Base-by-base conservation (phyloP, 371 early-diverging fungal genomes). In the Coemansia sp. region DNA sequence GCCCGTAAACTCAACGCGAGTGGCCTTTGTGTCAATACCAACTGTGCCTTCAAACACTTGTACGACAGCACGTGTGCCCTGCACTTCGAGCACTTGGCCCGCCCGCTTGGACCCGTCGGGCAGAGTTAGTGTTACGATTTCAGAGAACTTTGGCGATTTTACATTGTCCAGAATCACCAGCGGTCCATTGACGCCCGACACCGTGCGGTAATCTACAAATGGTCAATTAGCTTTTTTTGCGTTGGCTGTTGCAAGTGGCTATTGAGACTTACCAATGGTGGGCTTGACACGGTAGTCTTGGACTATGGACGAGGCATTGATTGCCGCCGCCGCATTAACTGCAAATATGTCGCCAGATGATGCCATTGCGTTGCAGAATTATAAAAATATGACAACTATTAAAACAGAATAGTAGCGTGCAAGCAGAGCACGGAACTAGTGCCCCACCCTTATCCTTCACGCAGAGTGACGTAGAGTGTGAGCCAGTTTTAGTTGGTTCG, bases 21-120 rank as follows among this genome's bases (percentile, higher is more conserved):
- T 99, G 50, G 91, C 87, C 84, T 96, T 98, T 58, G 96, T 93
- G 83, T 99, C 99, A 64, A 99, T 93, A 60, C 99, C 99, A 14
- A 96, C 77, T 3, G 99, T 99, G 50, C 99, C 99, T 85, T 99
- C 99, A 82, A 99, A 99, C 58, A 99, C 99, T 88, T 99, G 99
- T 62, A 99, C 96, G 55, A 99, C 88, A 21, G 99, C 99, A 69
- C 92, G 92, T 81, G 95, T 97, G 63, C 99, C 99, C 78, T 91
- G 91, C 50, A 99, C 96, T 85, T 99, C 99, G 51, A 99, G 88
- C 51, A 99, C 99, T 81, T 99, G 99, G 65, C 99, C 99, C 30
- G 95, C 88, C 75, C 99, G 93, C 73, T 89, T 89, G 57, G 93
- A 86, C 37, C 99, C 99, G 82, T 99, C 99, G 25, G 99, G 94